A percentile compares a stretch with the other conserved stretches of the same genome.
These are phyloP conservation scores for Epichloe gansuensis DNA, from an alignment of 2,329 filamentous ascomycete species.

Conservation along the genomic window DNA sequence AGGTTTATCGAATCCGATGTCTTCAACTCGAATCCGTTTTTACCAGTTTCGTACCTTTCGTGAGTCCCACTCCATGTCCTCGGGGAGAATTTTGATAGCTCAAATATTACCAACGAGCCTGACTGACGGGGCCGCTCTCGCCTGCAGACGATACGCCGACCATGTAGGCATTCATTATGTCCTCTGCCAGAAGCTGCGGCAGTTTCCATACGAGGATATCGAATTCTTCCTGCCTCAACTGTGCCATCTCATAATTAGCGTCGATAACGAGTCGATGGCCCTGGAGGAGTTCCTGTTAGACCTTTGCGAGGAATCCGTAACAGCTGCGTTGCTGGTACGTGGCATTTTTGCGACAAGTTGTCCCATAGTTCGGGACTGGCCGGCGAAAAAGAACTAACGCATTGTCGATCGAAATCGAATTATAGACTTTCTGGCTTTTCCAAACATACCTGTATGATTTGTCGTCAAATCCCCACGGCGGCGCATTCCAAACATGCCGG, in stretches of 20 bases:
- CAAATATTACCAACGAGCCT: not conserved
- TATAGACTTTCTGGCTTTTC: conserved; percentile 79
- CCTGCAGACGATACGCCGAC: conserved; percentile 66
- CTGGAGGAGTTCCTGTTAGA: conserved; percentile 80
- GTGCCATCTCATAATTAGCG: conserved; percentile 77
- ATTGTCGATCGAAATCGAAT: not conserved
- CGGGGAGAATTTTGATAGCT: not conserved
- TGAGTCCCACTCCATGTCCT: conserved; percentile 34
- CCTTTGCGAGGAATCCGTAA: conserved; percentile 77
- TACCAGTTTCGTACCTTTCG: conserved; percentile 81
- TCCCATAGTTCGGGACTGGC: not conserved
- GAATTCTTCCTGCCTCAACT: conserved; percentile 85
- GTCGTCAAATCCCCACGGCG: conserved; percentile 59
- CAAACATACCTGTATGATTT: conserved; percentile 81
- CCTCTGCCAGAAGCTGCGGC: conserved; percentile 76
- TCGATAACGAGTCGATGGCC: conserved; percentile 86
- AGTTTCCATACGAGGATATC: conserved; percentile 83
- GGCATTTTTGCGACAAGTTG: not conserved
- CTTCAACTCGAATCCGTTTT: conserved; percentile 83
- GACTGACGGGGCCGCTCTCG: not conserved
- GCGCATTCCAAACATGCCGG: conserved; percentile 70
- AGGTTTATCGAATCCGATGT: conserved; percentile 88
- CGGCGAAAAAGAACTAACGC: conserved; percentile 11
- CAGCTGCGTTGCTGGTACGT: conserved; percentile 67
- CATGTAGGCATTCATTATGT: conserved; percentile 86